Conservation (phyloP, 2,329 filamentous ascomycete genomes). For the Claviceps pusilla region DNA sequence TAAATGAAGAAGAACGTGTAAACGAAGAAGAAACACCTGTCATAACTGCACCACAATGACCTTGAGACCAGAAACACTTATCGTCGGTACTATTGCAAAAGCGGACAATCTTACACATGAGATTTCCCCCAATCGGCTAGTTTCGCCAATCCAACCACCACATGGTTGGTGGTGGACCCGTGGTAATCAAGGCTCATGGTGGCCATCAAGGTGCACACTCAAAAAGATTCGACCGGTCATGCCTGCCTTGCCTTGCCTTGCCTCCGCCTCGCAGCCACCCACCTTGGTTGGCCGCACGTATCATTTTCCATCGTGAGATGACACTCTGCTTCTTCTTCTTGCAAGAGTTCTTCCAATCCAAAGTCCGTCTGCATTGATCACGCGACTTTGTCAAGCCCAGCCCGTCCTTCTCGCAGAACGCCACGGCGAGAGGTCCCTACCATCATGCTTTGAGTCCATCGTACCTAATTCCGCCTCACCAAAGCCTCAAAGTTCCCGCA, state of each 20-base stretch:
- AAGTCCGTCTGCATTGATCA: not conserved
- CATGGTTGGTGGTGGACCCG: not conserved
- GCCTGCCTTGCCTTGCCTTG: not conserved
- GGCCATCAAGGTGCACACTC: constrained; percentile 7
- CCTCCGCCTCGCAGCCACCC: not conserved
- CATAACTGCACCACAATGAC: no score
- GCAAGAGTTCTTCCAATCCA: no score
- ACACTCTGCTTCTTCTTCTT: no score
- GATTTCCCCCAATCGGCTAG: not conserved
- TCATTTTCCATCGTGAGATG: no score
- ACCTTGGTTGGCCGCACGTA: no score
- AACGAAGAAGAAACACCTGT: no score
- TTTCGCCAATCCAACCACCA: not conserved
- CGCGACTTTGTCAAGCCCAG: not conserved
- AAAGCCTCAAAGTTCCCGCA: not conserved
- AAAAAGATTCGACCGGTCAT: not conserved
- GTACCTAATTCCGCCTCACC: not conserved
- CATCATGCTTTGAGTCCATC: not conserved
- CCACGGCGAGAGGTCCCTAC: not conserved
- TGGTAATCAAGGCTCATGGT: not conserved
- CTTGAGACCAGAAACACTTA: no score
- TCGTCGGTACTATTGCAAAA: no score
- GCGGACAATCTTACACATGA: not conserved
- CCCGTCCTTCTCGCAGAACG: not conserved
- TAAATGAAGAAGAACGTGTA: no score